Evolutionary conservation across 331 rosid genomes (phyloP).

Genomic region (Telfairia occidentalis): DNA sequence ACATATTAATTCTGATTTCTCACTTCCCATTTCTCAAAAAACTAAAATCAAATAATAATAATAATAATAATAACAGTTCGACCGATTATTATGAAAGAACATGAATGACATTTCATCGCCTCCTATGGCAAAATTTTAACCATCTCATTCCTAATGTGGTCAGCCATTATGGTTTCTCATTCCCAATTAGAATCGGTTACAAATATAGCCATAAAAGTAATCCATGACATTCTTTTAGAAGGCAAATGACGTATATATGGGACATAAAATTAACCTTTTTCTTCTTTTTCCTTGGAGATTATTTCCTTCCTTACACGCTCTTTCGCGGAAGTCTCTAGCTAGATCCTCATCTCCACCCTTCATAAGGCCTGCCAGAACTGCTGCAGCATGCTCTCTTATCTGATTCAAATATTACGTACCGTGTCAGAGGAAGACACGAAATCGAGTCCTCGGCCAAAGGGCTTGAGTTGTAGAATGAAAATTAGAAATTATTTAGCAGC

Average conservation of each 20-base stretch:
- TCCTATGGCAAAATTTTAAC: neutral
- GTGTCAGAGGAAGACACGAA: neutral
- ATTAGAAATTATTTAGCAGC: neutral
- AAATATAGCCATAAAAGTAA: neutral
- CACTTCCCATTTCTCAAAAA: neutral
- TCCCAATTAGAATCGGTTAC: neutral
- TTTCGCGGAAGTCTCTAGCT: slow-evolving; percentile 71
- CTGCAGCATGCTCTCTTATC: slow-evolving; percentile 98
- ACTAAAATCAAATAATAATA: neutral
- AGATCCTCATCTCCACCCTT: slow-evolving; percentile 94
- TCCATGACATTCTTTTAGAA: neutral
- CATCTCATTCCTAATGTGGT: neutral
- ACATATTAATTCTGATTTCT: neutral
- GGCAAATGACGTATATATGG: neutral
- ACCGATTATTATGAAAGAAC: neutral
- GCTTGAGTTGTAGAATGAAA: neutral
- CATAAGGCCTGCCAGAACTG: slow-evolving; percentile 94
- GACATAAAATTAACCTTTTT: slow-evolving; percentile 34
- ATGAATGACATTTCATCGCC: neutral
- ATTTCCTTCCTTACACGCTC: slow-evolving; percentile 64
- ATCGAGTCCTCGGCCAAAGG: neutral
- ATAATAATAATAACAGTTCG: too few species aligned
- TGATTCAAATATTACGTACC: slow-evolving; percentile 22
- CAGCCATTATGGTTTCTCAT: neutral
- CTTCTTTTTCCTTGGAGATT: slow-evolving; percentile 54